Percentiles rank a stretch among this genome's conserved stretches.
Evolutionary conservation across 371 early-diverging fungal genomes (phyloP).

Genomic region (Haplosporangium sp.): DNA sequence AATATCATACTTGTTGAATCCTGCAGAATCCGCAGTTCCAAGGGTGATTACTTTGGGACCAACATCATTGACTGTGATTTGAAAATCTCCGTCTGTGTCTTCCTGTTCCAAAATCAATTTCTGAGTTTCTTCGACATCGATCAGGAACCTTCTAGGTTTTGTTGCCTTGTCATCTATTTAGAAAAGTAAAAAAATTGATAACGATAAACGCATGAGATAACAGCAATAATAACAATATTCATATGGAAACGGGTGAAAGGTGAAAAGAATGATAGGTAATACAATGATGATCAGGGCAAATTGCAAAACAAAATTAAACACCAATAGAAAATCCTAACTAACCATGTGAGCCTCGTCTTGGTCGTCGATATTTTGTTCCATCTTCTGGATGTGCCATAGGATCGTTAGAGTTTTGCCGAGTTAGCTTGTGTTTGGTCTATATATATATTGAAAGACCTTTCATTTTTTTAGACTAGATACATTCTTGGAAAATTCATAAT

Average conservation of each 20-base stretch:
- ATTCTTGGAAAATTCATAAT: too few species aligned
- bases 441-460: too few species aligned
- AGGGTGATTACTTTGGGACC: conserved; percentile 93
- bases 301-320: too few species aligned
- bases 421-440: conserved; percentile 19
- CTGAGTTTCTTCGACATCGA: conserved; percentile 89
- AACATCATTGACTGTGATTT: conserved; percentile 92
- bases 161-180: conserved; percentile 83
- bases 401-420: conserved; percentile 19
- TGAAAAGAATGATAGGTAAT: neutral
- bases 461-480: too few species aligned
- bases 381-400: conserved; percentile 46
- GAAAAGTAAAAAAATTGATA: neutral
- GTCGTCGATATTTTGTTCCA: conserved; percentile 46
- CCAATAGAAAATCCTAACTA: conserved; percentile 8
- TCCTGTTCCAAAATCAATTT: conserved; percentile 89
- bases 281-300: too few species aligned
- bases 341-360: conserved; percentile 56
- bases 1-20: conserved; percentile 89
- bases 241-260: too few species aligned
- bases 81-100: conserved; percentile 95
- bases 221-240: too few species aligned
- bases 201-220: too few species aligned
- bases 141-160: conserved; percentile 81
- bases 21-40: conserved; percentile 89